Base-by-base conservation (phyloP, 2,329 filamentous ascomycete genomes). In the Monosporascus cannonballus region DNA sequence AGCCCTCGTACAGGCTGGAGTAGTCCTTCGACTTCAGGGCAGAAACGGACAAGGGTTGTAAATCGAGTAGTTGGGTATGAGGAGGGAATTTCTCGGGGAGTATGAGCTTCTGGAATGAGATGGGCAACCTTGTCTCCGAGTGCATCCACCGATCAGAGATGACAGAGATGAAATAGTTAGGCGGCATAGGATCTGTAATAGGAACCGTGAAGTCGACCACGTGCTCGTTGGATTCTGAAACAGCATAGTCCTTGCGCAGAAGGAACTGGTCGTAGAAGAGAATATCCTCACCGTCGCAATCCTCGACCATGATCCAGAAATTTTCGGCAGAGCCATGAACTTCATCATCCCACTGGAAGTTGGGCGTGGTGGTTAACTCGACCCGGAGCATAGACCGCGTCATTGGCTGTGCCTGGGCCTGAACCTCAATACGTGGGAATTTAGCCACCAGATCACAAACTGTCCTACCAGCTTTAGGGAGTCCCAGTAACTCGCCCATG, bases 131-230 rank as follows among this genome's bases (percentile, higher is more conserved):
- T 1, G 92, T 96, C 73, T 99, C 92, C 1, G 93, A 90, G 67
- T 96, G 90, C 90, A 99, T 96, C 94, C 94, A 99, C 61, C 94
- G 81, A 69, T 99, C 94, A 3, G 93, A 97, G 20, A 96, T 75
- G 39, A 99, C 83, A 0, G 91, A 94, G 63, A 99, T 90, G 73
- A 99, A 99, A 74, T 99, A 99, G 70, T 99, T 96, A 0, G 95
- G 94, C 15, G 94, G 94, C 89, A 97, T 96, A 0, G 95, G 95
- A 61, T 99, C 94, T 0, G 90, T 92, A 60, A 99, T 96, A 1
- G 94, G 89, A 3, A 97, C 93, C 0, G 93, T 97, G 63, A 99
- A 94, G 61, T 99, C 94, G 27, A 99, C 87, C 11, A 96, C 73
- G 70, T 99, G 94, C 73, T 97, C 93, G 58, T 93, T 96, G 68